Conservation (phyloP, 2,329 filamentous ascomycete species). For the Trichoderma atroviride region DNA sequence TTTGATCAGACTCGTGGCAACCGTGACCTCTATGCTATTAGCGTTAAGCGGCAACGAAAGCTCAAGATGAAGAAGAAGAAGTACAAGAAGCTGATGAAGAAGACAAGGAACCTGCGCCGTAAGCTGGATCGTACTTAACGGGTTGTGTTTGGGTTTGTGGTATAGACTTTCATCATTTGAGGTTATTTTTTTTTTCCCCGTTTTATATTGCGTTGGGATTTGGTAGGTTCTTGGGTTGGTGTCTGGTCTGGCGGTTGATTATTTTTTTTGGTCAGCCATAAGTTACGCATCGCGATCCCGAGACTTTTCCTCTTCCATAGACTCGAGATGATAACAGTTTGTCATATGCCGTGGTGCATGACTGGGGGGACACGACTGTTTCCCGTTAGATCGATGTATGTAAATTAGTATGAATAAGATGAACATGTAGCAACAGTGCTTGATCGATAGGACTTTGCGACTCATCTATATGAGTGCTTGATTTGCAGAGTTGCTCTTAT, state of each 20-base stretch:
- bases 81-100: constrained; percentile 98
- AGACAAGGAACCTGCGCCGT: constrained; percentile 83
- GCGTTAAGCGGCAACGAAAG: constrained; percentile 88
- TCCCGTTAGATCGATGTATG: constrained; percentile 21
- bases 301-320: constrained; percentile 38
- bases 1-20: constrained; percentile 58
- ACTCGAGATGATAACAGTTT: constrained; percentile 41
- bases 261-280: constrained; percentile 34
- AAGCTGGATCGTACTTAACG: constrained; percentile 71
- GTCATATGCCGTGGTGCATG: constrained; percentile 29
- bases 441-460: background rate
- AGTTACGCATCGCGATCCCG: constrained; percentile 37
- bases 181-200: constrained; percentile 32
- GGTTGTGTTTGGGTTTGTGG: constrained; percentile 17
- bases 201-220: constrained; percentile 32
- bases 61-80: constrained; percentile 99
- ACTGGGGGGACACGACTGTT: constrained; percentile 5
- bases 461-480: background rate
- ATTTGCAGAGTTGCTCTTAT: background rate
- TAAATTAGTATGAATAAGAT: constrained; percentile 24
- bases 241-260: constrained; percentile 37
- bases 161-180: constrained; percentile 33
- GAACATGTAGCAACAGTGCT: constrained; percentile 19
- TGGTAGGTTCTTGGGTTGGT: constrained; percentile 34
- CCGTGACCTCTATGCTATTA: constrained; percentile 75